A percentile compares a stretch with the other conserved stretches of the same genome.
These are phyloP conservation scores for Citropsis articulata DNA, from an alignment of 345 rosid species.

Conservation along the genomic window DNA sequence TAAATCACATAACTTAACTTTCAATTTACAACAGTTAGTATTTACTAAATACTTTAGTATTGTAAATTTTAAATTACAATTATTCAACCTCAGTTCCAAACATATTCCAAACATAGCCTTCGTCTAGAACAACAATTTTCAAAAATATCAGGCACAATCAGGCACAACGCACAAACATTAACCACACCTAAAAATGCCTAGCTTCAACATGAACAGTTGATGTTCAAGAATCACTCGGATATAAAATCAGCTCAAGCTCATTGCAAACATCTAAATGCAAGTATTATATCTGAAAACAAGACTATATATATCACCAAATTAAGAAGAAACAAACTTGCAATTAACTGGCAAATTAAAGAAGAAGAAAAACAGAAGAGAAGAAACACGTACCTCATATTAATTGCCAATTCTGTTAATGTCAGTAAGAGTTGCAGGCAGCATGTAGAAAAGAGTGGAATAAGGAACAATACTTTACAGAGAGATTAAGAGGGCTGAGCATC, in stretches of 20 bases:
- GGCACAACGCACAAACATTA: background rate
- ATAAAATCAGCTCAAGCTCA: background rate
- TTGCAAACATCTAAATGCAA: background rate
- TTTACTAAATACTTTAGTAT: rapidly evolving
- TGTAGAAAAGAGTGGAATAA: background rate
- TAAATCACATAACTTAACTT: no score
- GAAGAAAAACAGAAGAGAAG: background rate
- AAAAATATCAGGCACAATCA: no score
- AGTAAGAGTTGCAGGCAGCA: background rate
- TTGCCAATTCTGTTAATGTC: background rate
- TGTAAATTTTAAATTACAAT: no score
- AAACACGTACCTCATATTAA: constrained; percentile 20
- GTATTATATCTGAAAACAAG: background rate
- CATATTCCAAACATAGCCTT: no score
- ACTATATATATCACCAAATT: no score
- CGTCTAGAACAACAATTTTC: no score
- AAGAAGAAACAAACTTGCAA: no score
- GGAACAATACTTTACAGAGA: no score
- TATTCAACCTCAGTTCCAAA: rapidly evolving
- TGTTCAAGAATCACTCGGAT: no score
- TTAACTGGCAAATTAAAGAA: no score
- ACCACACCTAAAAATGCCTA: background rate
- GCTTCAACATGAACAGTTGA: background rate
- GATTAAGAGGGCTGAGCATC: background rate
- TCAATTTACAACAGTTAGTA: rapidly evolving